phyloP scores from a whole-genome alignment of 1,284 basidiomycete genomes.

The Cryptococcus sp. region DNA sequence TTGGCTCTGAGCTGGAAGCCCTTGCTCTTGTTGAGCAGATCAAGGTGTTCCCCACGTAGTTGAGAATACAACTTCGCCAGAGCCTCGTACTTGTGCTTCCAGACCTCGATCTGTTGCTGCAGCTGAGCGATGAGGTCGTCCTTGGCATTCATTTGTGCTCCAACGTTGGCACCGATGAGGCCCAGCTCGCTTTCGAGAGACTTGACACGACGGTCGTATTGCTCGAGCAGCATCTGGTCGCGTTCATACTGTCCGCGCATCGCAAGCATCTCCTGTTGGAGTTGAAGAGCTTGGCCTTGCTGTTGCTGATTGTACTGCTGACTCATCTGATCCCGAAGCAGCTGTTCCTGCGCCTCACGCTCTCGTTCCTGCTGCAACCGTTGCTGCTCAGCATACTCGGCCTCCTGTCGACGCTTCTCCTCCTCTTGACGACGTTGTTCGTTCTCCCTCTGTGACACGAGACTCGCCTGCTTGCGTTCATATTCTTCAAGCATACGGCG shows the following conservation, averaged over 20 bases:
- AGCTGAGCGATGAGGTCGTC: constrained; percentile 95
- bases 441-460: constrained; percentile 75
- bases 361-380: constrained; percentile 70
- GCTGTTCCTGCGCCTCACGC: constrained; percentile 83
- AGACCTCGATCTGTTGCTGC: constrained; percentile 93
- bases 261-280: constrained; percentile 86
- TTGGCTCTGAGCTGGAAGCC: constrained; percentile 97
- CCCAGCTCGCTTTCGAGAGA: constrained; percentile 89
- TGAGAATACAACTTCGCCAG: constrained; percentile 98
- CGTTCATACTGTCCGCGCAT: constrained; percentile 98
- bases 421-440: constrained; percentile 80
- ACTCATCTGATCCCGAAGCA: constrained; percentile 81
- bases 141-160: constrained; percentile 85
- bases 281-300: constrained; percentile 60
- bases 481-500: constrained; percentile 94
- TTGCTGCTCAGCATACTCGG: constrained; percentile 74
- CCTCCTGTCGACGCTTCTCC: constrained; percentile 76
- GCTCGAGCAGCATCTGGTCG: constrained; percentile 96
- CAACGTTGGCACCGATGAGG: constrained; percentile 75
- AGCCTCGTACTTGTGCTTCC: constrained; percentile 99
- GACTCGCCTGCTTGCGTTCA: constrained; percentile 86
- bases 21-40: constrained; percentile 97
- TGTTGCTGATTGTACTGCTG: constrained; percentile 63
- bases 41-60: constrained; percentile 93
- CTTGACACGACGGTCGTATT: constrained; percentile 96